A percentile compares a stretch with the other conserved stretches of the same genome.
These are phyloP conservation scores for Fusarium verticillioides DNA, from an alignment of 2,329 filamentous ascomycete species.

Conservation along the genomic window DNA sequence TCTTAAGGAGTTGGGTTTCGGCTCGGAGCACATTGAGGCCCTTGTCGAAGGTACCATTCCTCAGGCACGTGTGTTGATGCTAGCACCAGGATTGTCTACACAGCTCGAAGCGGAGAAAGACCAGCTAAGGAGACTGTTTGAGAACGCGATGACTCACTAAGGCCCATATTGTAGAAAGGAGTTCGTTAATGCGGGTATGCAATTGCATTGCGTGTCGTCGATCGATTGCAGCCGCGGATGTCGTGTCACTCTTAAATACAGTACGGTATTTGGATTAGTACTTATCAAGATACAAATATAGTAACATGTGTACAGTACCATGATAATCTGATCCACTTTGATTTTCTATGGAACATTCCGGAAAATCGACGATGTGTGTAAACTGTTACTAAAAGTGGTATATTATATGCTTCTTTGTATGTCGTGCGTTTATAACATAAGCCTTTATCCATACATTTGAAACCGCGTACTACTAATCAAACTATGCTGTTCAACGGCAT, in stretches of 20 bases:
- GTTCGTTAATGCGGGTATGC: conserved; percentile 25
- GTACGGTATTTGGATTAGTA: conserved; percentile 6
- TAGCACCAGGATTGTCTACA: conserved; percentile 83
- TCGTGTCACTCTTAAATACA: conserved; percentile 17
- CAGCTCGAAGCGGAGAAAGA: conserved; percentile 78
- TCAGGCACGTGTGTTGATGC: conserved; percentile 88
- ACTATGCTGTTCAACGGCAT: conserved; percentile 7
- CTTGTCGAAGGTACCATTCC: conserved; percentile 96
- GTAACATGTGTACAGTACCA: background rate
- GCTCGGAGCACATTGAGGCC: conserved; percentile 76
- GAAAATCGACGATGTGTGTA: conserved; percentile 1
- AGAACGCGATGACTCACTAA: conserved; percentile 62
- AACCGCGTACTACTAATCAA: background rate
- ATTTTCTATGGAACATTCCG: conserved; percentile 14
- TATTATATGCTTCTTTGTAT: background rate
- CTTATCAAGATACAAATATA: conserved; percentile 8
- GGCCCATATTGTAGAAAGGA: conserved; percentile 7
- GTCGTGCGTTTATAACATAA: background rate
- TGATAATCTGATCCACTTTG: conserved; percentile 7
- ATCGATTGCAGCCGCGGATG: conserved; percentile 12
- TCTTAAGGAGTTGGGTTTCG: conserved; percentile 85
- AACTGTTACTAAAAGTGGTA: background rate
- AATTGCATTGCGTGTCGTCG: conserved; percentile 28
- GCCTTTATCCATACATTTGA: background rate
- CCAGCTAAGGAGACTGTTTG: conserved; percentile 76